A percentile compares a stretch with the other conserved stretches of the same genome.
phyloP scores from a whole-genome alignment of 176 grass and related monocot genomes.

The Miscanthus lutarioriparius region DNA sequence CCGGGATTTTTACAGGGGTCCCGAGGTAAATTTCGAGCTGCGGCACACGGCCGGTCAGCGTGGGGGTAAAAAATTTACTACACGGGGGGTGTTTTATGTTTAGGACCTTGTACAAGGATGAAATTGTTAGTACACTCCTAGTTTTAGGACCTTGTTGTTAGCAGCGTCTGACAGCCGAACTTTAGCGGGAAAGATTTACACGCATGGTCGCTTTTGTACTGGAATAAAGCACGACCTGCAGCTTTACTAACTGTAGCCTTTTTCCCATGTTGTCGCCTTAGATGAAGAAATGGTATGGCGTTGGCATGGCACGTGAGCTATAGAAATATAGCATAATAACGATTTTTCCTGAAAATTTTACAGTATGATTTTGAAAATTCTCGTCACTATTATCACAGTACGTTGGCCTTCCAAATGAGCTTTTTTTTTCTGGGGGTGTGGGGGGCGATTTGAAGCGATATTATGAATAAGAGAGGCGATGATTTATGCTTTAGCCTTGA shows the following conservation, averaged over 20 bases:
- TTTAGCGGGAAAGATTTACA: conserved; percentile 21
- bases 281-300: neutral
- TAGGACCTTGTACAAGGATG: neutral
- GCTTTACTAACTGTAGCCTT: conserved; percentile 17
- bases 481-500: neutral
- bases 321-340: neutral
- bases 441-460: too few relatives aligned
- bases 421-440: too few relatives aligned
- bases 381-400: neutral
- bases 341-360: neutral
- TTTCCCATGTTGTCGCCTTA: neutral
- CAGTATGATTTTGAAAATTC: neutral
- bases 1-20: neutral
- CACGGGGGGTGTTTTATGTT: neutral
- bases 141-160: neutral
- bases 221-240: conserved; percentile 24
- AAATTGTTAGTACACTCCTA: neutral
- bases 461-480: too few relatives aligned
- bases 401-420: neutral
- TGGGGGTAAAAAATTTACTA: neutral
- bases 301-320: neutral
- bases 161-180: neutral
- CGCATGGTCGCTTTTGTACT: conserved; percentile 23
- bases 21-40: conserved; percentile 26
- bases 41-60: neutral